Evolutionary conservation across 2,329 filamentous ascomycete genomes (phyloP).

Genomic region (Microsporum ferrugineum): DNA sequence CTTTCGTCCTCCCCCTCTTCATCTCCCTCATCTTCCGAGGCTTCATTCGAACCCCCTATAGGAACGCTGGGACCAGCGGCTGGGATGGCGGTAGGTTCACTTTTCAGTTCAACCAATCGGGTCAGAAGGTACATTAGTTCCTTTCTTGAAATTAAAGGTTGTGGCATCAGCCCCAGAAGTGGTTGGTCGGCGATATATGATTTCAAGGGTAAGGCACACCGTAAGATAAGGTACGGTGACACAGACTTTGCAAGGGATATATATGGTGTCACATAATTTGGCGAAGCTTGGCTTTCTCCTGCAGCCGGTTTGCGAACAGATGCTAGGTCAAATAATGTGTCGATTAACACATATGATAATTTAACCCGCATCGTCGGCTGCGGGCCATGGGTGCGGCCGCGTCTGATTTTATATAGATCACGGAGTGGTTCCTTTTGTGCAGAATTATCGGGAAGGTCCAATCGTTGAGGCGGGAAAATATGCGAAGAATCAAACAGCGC

Average conservation of each 20-base stretch:
- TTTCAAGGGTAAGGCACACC: constrained; percentile 68
- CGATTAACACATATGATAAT: constrained; percentile 70
- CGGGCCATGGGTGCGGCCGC: constrained; percentile 61
- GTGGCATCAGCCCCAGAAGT: constrained; percentile 75
- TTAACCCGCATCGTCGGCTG: constrained; percentile 52
- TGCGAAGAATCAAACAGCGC: constrained; percentile 73
- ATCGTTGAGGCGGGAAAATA: constrained; percentile 53
- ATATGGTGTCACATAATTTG: constrained; percentile 28
- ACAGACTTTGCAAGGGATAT: constrained; percentile 60
- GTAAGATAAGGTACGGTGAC: constrained; percentile 70
- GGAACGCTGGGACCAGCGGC: constrained; percentile 19
- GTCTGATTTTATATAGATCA: constrained; percentile 52
- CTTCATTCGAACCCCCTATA: constrained; percentile 18
- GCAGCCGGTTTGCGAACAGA: constrained; percentile 36
- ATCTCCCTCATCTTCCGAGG: constrained; percentile 11
- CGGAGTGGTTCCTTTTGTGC: constrained; percentile 45
- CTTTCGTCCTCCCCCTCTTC: constrained; percentile 8
- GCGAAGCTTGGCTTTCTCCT: constrained; percentile 19
- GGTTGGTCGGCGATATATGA: constrained; percentile 86
- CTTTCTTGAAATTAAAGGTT: constrained; percentile 66
- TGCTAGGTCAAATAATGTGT: constrained; percentile 64
- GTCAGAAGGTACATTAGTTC: constrained; percentile 64
- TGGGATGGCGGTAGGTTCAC: constrained; percentile 59
- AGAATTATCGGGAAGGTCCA: constrained; percentile 41
- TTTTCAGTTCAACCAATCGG: constrained; percentile 54